Evolutionary conservation across 495 filamentous ascomycete genomes (phyloP).

Genomic region (Monascus purpureus): DNA sequence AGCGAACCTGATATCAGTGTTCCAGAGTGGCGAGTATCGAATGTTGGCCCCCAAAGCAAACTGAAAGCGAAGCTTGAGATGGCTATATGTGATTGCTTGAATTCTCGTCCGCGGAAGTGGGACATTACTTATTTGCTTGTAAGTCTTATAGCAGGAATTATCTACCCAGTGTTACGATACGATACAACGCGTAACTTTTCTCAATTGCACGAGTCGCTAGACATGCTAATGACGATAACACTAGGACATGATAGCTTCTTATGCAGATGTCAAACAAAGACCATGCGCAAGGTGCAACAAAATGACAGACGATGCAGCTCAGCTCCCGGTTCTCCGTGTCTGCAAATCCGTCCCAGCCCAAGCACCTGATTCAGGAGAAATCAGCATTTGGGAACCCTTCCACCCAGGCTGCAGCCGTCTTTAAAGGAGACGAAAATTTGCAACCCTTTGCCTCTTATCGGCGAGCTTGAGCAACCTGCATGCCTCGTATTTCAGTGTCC

Average conservation of each 20-base stretch:
- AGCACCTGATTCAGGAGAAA: slow-evolving; percentile 1
- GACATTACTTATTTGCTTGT: slow-evolving; percentile 29
- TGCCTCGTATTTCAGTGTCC: slow-evolving; percentile 14
- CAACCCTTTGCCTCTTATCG: background rate
- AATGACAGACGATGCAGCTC: slow-evolving; percentile 23
- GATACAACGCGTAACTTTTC: background rate
- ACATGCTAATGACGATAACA: background rate
- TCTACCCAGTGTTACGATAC: background rate
- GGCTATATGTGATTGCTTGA: slow-evolving; percentile 20
- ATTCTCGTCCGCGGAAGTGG: slow-evolving; percentile 25
- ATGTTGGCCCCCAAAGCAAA: slow-evolving; percentile 8
- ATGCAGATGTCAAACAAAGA: slow-evolving; percentile 25
- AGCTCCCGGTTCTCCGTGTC: slow-evolving; percentile 24
- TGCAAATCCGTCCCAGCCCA: slow-evolving; percentile 9
- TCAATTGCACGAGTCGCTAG: background rate
- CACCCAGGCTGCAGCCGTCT: slow-evolving; percentile 14
- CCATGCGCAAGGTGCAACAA: slow-evolving; percentile 24
- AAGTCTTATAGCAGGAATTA: slow-evolving; percentile 3
- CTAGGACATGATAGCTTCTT: slow-evolving; percentile 29
- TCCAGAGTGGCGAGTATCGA: slow-evolving; percentile 23
- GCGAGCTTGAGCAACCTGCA: background rate
- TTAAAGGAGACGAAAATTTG: background rate
- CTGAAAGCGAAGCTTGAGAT: slow-evolving; percentile 18
- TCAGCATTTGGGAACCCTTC: slow-evolving; percentile 12
- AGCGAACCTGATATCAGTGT: slow-evolving; percentile 6